phyloP scores from a whole-genome alignment of 768 basidiomycete species.

The Mycena metata region DNA sequence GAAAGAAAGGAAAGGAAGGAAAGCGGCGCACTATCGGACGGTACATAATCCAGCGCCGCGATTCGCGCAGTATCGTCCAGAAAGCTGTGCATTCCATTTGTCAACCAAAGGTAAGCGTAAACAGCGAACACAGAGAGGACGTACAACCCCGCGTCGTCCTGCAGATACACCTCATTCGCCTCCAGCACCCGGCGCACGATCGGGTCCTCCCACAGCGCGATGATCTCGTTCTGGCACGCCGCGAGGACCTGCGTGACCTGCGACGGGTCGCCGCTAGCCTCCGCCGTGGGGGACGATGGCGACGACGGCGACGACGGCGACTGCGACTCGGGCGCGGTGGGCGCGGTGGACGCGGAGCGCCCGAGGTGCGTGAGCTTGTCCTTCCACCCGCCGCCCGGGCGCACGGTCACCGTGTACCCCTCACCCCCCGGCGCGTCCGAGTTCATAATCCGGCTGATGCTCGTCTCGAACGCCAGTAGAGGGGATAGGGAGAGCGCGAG shows the following conservation, averaged over 20 bases:
- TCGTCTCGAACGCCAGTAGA: slow-evolving; percentile 60
- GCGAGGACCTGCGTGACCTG: slow-evolving; percentile 48
- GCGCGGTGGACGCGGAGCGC: slow-evolving; percentile 12
- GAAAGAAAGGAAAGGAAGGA: neutral
- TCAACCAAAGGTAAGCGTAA: neutral
- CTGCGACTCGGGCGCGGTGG: neutral
- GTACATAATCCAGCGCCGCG: slow-evolving; percentile 59
- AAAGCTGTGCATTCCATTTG: slow-evolving; percentile 56
- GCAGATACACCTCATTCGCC: slow-evolving; percentile 54
- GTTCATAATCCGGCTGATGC: slow-evolving; percentile 52
- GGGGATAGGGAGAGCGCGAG: slow-evolving; percentile 41
- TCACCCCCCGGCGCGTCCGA: slow-evolving; percentile 44
- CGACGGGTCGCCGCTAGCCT: slow-evolving; percentile 6
- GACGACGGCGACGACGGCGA: neutral
- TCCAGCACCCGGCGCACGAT: slow-evolving; percentile 57
- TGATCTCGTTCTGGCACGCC: slow-evolving; percentile 59
- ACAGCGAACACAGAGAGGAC: slow-evolving; percentile 36
- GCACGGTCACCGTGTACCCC: slow-evolving; percentile 50
- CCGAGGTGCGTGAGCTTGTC: slow-evolving; percentile 43
- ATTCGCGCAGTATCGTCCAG: slow-evolving; percentile 66
- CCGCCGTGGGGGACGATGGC: too few species aligned
- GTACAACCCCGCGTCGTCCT: slow-evolving; percentile 67
- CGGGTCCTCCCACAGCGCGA: slow-evolving; percentile 63
- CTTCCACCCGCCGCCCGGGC: slow-evolving; percentile 62
- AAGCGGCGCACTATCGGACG: slow-evolving; percentile 58